Conservation (phyloP, 805 yeast species). For the Tanozyma kutaoensis region DNA sequence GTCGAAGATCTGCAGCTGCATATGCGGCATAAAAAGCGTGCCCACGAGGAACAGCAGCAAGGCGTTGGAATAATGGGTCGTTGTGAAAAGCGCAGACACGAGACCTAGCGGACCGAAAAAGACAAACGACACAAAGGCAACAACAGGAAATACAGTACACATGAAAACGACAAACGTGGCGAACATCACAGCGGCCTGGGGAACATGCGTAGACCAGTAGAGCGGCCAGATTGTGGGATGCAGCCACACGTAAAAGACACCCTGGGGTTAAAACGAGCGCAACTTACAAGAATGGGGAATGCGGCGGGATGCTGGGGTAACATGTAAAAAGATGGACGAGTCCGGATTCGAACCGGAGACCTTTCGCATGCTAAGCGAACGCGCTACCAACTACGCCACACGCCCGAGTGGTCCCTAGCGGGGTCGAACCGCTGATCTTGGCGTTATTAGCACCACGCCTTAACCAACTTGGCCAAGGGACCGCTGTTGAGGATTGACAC, state of each 20-base stretch:
- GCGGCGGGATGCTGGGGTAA: no score
- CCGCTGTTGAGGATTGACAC: no score
- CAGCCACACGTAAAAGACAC: background rate
- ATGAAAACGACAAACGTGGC: background rate
- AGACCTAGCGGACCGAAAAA: conserved; percentile 40
- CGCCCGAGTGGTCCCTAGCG: conserved; percentile 64
- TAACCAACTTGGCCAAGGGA: conserved; percentile 44
- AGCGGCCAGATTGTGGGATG: background rate
- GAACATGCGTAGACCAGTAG: background rate
- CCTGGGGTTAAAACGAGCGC: background rate
- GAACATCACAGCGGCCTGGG: background rate
- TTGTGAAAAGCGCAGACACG: conserved; percentile 29
- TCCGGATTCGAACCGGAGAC: conserved; percentile 1
- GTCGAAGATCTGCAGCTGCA: conserved; percentile 35
- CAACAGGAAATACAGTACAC: background rate
- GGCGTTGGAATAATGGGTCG: conserved; percentile 28
- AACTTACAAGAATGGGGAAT: no score
- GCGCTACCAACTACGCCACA: conserved; percentile 12
- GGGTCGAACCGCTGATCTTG: conserved; percentile 80
- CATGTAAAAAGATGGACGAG: conserved; percentile 1
- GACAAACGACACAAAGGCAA: background rate
- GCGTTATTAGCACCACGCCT: conserved; percentile 43
- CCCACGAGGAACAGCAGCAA: conserved; percentile 29
- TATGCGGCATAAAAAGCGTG: conserved; percentile 31
- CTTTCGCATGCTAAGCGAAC: conserved; percentile 8